Conservation (phyloP, 75 land plant genomes). For the Sequoiadendron giganteum region DNA sequence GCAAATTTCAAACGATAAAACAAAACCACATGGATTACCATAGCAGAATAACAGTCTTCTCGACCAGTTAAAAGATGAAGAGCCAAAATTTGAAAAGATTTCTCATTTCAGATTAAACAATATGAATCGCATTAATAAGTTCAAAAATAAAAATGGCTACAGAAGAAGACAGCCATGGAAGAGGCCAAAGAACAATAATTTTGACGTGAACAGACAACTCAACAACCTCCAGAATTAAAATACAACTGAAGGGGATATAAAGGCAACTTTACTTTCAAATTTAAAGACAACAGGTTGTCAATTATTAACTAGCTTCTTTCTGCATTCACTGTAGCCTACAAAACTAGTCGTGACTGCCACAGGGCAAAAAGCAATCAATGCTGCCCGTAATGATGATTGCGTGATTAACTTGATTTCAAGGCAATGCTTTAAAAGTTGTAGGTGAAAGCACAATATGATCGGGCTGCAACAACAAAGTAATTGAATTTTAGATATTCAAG, state of each 20-base stretch:
- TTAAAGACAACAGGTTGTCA: neutral
- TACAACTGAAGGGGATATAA: neutral
- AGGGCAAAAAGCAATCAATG: neutral
- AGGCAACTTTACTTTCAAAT: neutral
- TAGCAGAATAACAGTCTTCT: neutral
- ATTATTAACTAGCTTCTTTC: constrained; percentile 6
- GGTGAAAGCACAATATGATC: neutral
- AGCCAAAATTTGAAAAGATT: neutral
- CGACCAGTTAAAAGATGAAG: neutral
- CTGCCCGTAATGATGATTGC: neutral
- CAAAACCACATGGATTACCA: neutral
- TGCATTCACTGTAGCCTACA: constrained; percentile 4
- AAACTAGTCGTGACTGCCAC: neutral
- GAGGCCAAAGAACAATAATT: neutral
- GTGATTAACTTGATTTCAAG: constrained; percentile 9
- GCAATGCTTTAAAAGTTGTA: neutral
- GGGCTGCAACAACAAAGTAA: constrained; percentile 10
- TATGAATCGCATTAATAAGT: neutral
- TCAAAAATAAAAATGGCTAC: neutral
- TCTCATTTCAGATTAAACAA: neutral
- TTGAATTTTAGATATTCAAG: neutral
- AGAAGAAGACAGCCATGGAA: neutral
- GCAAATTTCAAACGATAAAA: neutral
- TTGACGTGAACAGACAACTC: neutral
- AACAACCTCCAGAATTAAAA: neutral